A percentile compares a stretch with the other conserved stretches of the same genome.
phyloP scores from a whole-genome alignment of 495 filamentous ascomycete species.

The Hyaloscypha bicolor region DNA sequence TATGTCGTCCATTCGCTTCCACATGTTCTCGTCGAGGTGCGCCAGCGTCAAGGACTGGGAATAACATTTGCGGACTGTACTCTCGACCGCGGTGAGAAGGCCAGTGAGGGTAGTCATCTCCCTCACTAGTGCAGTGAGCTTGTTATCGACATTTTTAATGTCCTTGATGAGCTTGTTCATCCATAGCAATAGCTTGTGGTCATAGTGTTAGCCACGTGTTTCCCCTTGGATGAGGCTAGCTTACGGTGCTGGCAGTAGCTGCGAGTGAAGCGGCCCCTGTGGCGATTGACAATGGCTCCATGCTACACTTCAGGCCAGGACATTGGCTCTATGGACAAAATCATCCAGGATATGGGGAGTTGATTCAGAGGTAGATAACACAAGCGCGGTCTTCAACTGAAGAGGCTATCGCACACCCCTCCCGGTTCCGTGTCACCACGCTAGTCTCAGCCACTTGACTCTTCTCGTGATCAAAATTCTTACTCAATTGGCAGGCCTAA shows the following conservation, averaged over 20 bases:
- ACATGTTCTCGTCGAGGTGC: constrained; percentile 2
- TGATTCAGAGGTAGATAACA: no score
- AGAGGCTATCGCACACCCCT: no score
- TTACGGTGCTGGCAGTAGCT: not conserved
- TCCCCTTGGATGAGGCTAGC: not conserved
- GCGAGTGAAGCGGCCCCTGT: constrained; percentile 8
- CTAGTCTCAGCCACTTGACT: no score
- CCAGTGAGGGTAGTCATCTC: not conserved
- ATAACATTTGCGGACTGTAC: not conserved
- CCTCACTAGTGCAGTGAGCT: not conserved
- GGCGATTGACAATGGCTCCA: constrained; percentile 9
- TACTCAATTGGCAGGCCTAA: no score
- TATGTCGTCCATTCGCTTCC: not conserved
- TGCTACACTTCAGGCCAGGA: no score
- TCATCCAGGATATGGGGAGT: no score
- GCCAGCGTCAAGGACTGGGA: not conserved
- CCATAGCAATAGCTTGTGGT: no score
- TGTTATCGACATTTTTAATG: constrained; percentile 5
- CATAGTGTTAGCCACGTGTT: not conserved
- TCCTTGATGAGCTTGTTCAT: constrained; percentile 3
- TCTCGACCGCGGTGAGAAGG: not conserved
- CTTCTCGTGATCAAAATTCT: no score
- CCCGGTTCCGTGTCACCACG: no score
- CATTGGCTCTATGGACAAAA: no score
- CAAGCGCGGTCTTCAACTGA: no score